These are phyloP conservation scores for Aspergillus mulundensis DNA, from an alignment of 495 filamentous ascomycete genomes.

Conservation along the genomic window DNA sequence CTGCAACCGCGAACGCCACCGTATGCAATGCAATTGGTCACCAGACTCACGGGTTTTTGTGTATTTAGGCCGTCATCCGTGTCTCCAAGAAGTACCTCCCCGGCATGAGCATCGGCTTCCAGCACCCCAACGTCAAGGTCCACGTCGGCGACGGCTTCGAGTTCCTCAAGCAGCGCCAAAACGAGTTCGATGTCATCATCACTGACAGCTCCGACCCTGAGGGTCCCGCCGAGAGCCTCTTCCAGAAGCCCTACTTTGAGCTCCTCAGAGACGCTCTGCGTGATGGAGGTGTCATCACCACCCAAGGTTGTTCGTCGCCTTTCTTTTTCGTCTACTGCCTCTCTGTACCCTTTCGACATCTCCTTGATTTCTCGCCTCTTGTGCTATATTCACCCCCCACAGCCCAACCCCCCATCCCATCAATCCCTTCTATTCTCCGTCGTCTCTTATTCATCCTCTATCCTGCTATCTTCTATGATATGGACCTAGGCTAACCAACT, in stretches of 20 bases:
- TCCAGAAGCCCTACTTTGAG: slow-evolving; percentile 99
- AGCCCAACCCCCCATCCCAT: slow-evolving; percentile 1
- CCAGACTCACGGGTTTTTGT: slow-evolving; percentile 2
- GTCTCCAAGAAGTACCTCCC: slow-evolving; percentile 98
- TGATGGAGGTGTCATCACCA: slow-evolving; percentile 97
- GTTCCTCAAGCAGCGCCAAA: slow-evolving; percentile 87
- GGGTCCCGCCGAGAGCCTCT: slow-evolving; percentile 89
- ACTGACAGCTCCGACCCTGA: slow-evolving; percentile 97
- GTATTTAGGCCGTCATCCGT: slow-evolving; percentile 83
- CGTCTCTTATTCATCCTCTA: not conserved
- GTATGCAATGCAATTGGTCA: slow-evolving; percentile 6
- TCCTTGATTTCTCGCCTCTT: slow-evolving; percentile 9
- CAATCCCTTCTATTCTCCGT: not conserved
- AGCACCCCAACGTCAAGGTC: slow-evolving; percentile 86
- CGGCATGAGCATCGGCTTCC: slow-evolving; percentile 86
- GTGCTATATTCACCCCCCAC: not conserved
- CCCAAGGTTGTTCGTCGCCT: slow-evolving; percentile 98
- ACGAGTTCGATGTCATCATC: slow-evolving; percentile 98
- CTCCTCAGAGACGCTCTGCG: slow-evolving; percentile 81
- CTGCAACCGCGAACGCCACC: too few relatives aligned
- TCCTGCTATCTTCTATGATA: slow-evolving; percentile 1
- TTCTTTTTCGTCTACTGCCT: slow-evolving; percentile 37
- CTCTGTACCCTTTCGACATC: not conserved
- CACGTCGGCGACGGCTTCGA: slow-evolving; percentile 97
- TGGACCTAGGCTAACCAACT: slow-evolving; percentile 25